phyloP scores from a whole-genome alignment of 2,329 filamentous ascomycete species.

The Calonectria hawksworthii region DNA sequence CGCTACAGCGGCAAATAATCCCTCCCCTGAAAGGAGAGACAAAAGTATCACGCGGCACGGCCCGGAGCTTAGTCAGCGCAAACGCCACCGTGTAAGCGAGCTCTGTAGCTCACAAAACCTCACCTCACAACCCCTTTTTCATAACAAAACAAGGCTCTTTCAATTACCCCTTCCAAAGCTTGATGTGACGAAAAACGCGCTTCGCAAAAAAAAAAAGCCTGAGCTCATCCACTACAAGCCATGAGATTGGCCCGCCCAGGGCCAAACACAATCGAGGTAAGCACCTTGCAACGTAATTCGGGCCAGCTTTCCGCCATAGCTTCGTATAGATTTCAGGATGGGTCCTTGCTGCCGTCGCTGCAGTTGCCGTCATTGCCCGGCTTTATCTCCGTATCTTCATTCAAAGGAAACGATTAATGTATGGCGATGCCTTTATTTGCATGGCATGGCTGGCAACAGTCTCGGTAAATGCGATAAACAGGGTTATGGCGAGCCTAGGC shows the following conservation, averaged over 20 bases:
- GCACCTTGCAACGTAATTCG: neutral
- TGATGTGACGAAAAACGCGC: too few species aligned
- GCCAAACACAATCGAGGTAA: neutral
- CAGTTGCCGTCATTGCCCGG: neutral
- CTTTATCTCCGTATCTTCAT: neutral
- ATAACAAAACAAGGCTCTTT: too few species aligned
- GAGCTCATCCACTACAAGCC: neutral
- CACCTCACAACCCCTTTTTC: too few species aligned
- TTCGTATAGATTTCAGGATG: neutral
- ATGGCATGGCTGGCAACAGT: neutral
- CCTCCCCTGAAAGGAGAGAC: neutral
- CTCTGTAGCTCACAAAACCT: too few species aligned
- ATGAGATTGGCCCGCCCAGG: neutral
- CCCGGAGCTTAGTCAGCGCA: too few species aligned
- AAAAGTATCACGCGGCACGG: too few species aligned
- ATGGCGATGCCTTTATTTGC: neutral
- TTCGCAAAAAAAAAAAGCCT: too few species aligned
- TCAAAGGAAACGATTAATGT: neutral
- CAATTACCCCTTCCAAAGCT: too few species aligned
- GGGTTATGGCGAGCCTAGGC: neutral
- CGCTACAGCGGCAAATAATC: neutral
- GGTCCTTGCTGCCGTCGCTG: neutral
- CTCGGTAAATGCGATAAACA: neutral
- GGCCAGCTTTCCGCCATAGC: too few species aligned
- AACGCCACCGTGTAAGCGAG: too few species aligned